A percentile compares a stretch with the other conserved stretches of the same genome.
These are phyloP conservation scores for Acanthamoeba lenticulata DNA, from an alignment of 208 protist species.

Conservation along the genomic window DNA sequence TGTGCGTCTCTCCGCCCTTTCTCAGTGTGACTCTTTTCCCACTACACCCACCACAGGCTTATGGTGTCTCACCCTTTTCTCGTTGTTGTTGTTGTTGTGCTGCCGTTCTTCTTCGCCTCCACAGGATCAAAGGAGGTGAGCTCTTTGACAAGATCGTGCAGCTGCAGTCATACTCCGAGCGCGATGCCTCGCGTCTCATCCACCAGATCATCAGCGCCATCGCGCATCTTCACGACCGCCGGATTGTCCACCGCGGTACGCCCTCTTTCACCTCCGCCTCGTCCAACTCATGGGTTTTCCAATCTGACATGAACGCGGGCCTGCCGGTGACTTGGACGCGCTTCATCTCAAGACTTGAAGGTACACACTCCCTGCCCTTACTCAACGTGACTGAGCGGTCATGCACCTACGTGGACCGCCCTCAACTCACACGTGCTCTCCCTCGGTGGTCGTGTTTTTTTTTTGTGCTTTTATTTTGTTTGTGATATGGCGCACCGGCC, in stretches of 20 bases:
- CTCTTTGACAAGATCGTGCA: constrained; percentile 85
- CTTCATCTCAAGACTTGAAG: constrained; percentile 13
- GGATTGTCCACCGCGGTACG: constrained; percentile 80
- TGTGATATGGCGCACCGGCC: background rate
- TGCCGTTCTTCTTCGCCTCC: background rate
- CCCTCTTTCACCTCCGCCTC: background rate
- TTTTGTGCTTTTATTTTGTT: no score
- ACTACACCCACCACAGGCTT: background rate
- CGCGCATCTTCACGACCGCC: constrained; percentile 77
- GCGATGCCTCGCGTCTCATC: constrained; percentile 76
- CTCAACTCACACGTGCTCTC: no score
- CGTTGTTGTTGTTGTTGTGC: background rate
- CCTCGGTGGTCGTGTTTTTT: no score
- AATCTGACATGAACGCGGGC: background rate
- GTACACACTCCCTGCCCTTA: no score
- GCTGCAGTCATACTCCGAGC: constrained; percentile 81
- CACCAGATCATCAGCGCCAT: constrained; percentile 77
- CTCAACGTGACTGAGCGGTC: no score
- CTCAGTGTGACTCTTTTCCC: background rate
- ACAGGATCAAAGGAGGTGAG: constrained; percentile 82
- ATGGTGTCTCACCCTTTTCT: background rate
- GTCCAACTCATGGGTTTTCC: constrained; percentile 20
- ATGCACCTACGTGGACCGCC: no score
- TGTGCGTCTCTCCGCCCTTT: background rate
- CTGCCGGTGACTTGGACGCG: no score